Conservation (phyloP, 164 flowering plant genomes). For the Nymphaea thermarum region DNA sequence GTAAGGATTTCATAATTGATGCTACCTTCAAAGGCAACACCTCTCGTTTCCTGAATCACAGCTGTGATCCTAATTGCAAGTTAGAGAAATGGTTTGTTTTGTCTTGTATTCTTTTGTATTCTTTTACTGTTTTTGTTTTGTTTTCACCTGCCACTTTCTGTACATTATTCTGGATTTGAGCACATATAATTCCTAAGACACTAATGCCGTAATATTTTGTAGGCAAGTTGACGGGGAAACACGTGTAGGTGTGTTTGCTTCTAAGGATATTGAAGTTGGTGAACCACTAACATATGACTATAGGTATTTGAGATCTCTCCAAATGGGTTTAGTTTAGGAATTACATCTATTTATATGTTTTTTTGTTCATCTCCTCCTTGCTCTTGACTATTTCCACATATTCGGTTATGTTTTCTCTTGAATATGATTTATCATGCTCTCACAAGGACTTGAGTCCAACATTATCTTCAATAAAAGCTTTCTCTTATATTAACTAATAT, state of each 20-base stretch:
- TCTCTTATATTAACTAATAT: no score
- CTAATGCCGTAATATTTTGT: not conserved
- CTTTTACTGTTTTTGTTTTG: not conserved
- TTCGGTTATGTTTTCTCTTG: not conserved
- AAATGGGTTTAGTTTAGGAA: not conserved
- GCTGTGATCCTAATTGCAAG: constrained; percentile 86
- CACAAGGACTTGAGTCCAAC: no score
- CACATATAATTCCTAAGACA: not conserved
- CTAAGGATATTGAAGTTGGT: constrained; percentile 51
- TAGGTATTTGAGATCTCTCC: constrained; percentile 29
- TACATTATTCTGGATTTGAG: not conserved
- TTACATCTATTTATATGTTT: not conserved
- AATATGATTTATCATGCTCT: no score
- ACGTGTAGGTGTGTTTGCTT: constrained; percentile 89
- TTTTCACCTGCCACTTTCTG: not conserved
- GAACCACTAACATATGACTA: constrained; percentile 88
- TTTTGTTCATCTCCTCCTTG: not conserved
- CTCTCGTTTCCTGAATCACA: constrained; percentile 82
- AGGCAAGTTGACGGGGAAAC: constrained; percentile 96
- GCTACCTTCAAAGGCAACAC: constrained; percentile 88
- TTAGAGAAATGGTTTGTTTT: constrained; percentile 77
- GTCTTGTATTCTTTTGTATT: not conserved
- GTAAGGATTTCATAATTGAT: constrained; percentile 85
- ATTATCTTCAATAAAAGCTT: no score
- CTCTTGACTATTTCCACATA: not conserved